Conservation (phyloP, 1,284 basidiomycete genomes). For the Boletus semigastroideus region DNA sequence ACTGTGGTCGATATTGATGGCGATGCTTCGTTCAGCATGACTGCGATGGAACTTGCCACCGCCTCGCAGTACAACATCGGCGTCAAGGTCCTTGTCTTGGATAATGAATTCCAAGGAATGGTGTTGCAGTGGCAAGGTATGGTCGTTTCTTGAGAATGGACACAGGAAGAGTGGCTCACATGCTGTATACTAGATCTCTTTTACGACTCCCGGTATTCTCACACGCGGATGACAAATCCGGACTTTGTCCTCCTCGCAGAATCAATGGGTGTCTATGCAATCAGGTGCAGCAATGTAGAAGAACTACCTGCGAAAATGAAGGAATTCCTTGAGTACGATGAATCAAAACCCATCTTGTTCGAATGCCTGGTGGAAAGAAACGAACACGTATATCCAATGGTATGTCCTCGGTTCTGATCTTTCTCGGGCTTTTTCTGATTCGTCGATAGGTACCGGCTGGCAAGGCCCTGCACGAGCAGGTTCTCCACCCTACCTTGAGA, state of each 20-base stretch:
- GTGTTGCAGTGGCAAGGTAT: constrained; percentile 96
- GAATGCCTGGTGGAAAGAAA: constrained; percentile 86
- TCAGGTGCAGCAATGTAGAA: constrained; percentile 68
- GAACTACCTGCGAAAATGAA: constrained; percentile 96
- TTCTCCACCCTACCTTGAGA: constrained; percentile 58
- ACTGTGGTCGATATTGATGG: constrained; percentile 96
- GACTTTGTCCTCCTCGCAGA: constrained; percentile 89
- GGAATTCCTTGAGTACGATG: constrained; percentile 96
- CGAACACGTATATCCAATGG: constrained; percentile 97
- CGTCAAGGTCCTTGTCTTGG: constrained; percentile 88
- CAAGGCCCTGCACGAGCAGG: constrained; percentile 88
- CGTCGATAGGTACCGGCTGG: constrained; percentile 72
- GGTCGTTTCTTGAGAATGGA: constrained; percentile 13
- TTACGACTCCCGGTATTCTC: constrained; percentile 92
- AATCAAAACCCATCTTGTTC: constrained; percentile 82
- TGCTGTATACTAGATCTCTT: constrained; percentile 74
- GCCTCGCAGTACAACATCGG: constrained; percentile 91
- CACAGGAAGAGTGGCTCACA: not conserved
- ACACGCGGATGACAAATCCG: constrained; percentile 93
- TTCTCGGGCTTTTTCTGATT: constrained; percentile 5
- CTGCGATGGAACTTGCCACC: constrained; percentile 97
- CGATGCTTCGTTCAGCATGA: constrained; percentile 98
- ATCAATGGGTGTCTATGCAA: constrained; percentile 90
- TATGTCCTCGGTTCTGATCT: constrained; percentile 34
- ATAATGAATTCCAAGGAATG: constrained; percentile 99